Conservation (phyloP, 805 yeast genomes). For the Wickerhamomyces pijperi region DNA sequence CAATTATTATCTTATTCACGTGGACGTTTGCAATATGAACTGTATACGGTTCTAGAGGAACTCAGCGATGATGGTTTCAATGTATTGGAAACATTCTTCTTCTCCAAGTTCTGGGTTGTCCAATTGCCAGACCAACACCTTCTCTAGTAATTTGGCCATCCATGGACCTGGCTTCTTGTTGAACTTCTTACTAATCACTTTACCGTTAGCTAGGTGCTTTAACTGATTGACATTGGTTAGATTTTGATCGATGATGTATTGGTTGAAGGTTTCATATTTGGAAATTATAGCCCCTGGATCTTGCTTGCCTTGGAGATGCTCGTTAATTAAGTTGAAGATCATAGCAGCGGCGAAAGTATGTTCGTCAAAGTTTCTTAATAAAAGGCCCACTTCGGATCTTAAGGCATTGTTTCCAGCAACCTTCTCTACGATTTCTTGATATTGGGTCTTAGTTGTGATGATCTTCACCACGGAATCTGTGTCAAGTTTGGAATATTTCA, state of each 20-base stretch:
- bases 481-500: conserved; percentile 50
- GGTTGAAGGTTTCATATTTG: conserved; percentile 10
- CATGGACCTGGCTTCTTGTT: conserved; percentile 76
- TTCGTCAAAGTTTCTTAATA: conserved; percentile 41
- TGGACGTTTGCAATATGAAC: no score
- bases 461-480: conserved; percentile 39
- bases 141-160: conserved; percentile 49
- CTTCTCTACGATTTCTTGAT: conserved; percentile 17
- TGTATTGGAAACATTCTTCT: conserved; percentile 42
- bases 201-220: conserved; percentile 71
- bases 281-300: neutral
- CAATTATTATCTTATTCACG: no score
- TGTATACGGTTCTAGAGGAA: no score
- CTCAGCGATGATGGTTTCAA: conserved; percentile 15
- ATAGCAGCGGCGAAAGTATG: conserved; percentile 33
- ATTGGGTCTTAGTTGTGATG: conserved; percentile 22
- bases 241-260: conserved; percentile 6
- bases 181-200: conserved; percentile 40
- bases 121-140: conserved; percentile 64
- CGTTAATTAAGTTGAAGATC: conserved; percentile 19
- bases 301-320: conserved; percentile 2
- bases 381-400: conserved; percentile 51
- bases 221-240: conserved; percentile 28
- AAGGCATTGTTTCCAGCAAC: conserved; percentile 18
- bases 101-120: conserved; percentile 49